Evolutionary conservation across 2,329 filamentous ascomycete genomes (phyloP), one percentile per base, ranked within the genome.

Genomic region (Epichloe sibirici): DNA sequence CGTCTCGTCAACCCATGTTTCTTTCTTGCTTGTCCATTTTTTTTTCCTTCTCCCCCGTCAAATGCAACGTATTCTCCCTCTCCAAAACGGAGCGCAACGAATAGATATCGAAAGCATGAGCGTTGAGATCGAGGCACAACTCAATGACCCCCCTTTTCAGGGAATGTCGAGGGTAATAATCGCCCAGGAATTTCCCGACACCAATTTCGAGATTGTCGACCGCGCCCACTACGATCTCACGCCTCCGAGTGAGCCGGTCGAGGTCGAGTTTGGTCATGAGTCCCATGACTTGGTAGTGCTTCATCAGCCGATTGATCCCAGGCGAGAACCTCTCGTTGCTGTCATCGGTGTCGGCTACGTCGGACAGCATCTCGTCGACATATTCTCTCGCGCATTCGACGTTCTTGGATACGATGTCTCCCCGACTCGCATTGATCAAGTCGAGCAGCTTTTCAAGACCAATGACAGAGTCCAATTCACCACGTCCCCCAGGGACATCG

Each of bases 341-440:
- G 67, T 78, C 35, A 72, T 78, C 28, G 75, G 75, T 3, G 73
- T 77, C 15, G 76, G 75, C 42, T 78, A 77, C 58, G 74, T 78
- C 4, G 75, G 75, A 7, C 67, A 69, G 51, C 72, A 77, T 53
- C 71, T 78, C 12, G 69, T 75, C 42, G 59, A 64, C 5, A 66
- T 63, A 15, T 78, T 78, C 54, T 66, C 69, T 9, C 62, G 55
- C 2, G 58, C 62, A 15, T 74, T 69, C 56, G 56, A 63, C 15
- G 67, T 76, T 5, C 61, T 78, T 40, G 75, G 71, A n/a, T 77
- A 72, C 57, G 74, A 77, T 52, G 66, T 77, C 4, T 75, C 71
- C 0, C 61, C 67, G 23, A 55, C 62, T 15, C 70, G 74, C 25
- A 58, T 72, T 9, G 57, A 61, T 11, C 57, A 67, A 8, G 57